phyloP scores from a whole-genome alignment of 345 rosid species.

The Boechera retrofracta region DNA sequence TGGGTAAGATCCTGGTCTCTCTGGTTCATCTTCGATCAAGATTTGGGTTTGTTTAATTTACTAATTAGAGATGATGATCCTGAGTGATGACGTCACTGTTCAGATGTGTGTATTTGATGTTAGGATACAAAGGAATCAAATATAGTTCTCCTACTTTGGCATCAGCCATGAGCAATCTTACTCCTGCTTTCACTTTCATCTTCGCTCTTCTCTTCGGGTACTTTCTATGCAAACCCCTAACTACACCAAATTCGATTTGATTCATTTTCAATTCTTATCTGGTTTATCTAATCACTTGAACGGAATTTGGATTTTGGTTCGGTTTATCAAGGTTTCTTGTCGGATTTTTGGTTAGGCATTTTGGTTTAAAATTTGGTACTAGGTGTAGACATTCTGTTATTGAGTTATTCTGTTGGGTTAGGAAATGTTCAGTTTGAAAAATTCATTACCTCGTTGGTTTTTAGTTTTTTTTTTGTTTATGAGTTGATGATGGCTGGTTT shows the following conservation, averaged over 20 bases:
- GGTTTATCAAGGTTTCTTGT: constrained; percentile 4
- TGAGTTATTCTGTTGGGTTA: too few relatives aligned
- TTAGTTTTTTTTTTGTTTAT: too few relatives aligned
- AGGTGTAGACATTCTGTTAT: background rate
- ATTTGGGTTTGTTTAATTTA: background rate
- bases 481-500: too few relatives aligned
- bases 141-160: constrained; percentile 64
- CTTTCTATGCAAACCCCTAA: background rate
- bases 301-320: background rate
- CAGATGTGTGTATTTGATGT: constrained; percentile 49
- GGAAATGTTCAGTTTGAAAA: too few relatives aligned
- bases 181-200: constrained; percentile 66
- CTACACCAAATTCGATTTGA: background rate
- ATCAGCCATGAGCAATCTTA: constrained; percentile 63
- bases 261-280: background rate
- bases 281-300: background rate
- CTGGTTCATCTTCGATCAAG: background rate
- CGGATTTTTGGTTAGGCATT: background rate
- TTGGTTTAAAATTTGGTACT: background rate
- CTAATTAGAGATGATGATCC: constrained; percentile 7
- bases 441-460: too few relatives aligned
- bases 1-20: constrained; percentile 46
- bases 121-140: constrained; percentile 55
- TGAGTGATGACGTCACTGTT: constrained; percentile 1
- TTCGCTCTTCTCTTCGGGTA: constrained; percentile 66